Conservation (phyloP, 805 yeast species). For the Candida succiphila region DNA sequence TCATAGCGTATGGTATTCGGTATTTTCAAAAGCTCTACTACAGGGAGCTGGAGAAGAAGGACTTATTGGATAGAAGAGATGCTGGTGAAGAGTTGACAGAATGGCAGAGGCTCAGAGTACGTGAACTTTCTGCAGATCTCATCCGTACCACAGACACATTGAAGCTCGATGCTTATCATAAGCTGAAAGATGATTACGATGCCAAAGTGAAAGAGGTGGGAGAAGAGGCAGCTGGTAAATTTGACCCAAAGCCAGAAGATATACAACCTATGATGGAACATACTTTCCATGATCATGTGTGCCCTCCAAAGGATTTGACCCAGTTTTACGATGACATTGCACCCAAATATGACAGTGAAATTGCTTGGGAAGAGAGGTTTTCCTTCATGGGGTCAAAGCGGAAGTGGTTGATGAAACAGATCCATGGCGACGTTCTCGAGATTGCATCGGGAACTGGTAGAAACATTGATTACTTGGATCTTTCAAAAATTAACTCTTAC, state of each 20-base stretch:
- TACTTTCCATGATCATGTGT: slow-evolving; percentile 30
- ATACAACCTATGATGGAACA: slow-evolving; percentile 15
- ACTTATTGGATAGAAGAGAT: slow-evolving; percentile 18
- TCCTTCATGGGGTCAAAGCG: slow-evolving; percentile 55
- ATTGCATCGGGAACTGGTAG: slow-evolving; percentile 96
- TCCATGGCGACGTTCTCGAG: slow-evolving; percentile 84
- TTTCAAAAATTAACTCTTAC: slow-evolving; percentile 51
- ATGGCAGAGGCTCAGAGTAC: slow-evolving; percentile 53
- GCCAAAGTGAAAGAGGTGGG: slow-evolving; percentile 10
- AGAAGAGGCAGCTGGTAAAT: slow-evolving; percentile 9
- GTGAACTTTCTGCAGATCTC: slow-evolving; percentile 45
- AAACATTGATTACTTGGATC: slow-evolving; percentile 67
- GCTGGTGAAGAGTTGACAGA: slow-evolving; percentile 37
- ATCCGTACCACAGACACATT: slow-evolving; percentile 56
- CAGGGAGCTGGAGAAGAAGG: slow-evolving; percentile 50
- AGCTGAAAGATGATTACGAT: slow-evolving; percentile 32
- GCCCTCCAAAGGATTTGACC: slow-evolving; percentile 75
- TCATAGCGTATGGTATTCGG: slow-evolving; percentile 48
- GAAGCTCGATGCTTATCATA: slow-evolving; percentile 49
- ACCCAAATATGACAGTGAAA: slow-evolving; percentile 67
- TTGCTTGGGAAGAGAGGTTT: slow-evolving; percentile 63
- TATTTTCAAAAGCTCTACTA: slow-evolving; percentile 58
- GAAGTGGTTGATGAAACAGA: slow-evolving; percentile 69
- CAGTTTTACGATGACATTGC: slow-evolving; percentile 72
- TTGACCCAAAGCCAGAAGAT: slow-evolving; percentile 26